Conservation (phyloP, 176 grass and related monocot species). For the Carex scoparia region DNA sequence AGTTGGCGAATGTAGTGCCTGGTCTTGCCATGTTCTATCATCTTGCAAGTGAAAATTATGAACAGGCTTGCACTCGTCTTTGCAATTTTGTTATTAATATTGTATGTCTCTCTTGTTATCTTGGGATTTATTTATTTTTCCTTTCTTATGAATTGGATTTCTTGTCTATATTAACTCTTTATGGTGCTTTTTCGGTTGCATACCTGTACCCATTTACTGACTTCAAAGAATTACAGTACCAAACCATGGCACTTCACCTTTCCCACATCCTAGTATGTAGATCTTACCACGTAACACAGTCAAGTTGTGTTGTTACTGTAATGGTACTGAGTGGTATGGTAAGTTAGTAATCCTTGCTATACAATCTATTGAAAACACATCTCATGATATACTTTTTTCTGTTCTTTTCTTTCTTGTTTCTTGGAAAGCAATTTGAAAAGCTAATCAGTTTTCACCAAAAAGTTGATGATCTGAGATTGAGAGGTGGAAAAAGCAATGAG, state of each 20-base stretch:
- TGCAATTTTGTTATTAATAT: conserved; percentile 82
- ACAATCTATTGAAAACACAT: neutral
- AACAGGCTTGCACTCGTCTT: conserved; percentile 93
- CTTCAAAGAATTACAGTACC: neutral
- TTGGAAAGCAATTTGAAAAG: conserved; percentile 93
- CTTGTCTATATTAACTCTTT: neutral
- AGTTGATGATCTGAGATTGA: conserved; percentile 67
- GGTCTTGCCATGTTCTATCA: conserved; percentile 90
- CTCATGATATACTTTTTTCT: conserved; percentile 8
- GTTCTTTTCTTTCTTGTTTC: conserved; percentile 14
- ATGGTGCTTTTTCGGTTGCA: conserved; percentile 11
- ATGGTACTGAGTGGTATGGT: neutral
- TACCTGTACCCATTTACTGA: neutral
- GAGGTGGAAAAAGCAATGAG: conserved; percentile 70
- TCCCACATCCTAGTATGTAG: neutral
- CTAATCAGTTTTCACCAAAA: conserved; percentile 78
- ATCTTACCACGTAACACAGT: neutral
- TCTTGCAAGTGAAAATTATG: conserved; percentile 81
- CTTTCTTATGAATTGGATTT: neutral
- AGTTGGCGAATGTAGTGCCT: conserved; percentile 83
- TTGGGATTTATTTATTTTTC: neutral
- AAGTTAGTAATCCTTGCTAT: neutral
- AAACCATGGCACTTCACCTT: neutral
- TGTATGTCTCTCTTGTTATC: conserved; percentile 42
- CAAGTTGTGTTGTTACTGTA: neutral